A percentile compares a stretch with the other conserved stretches of the same genome.
Conservation (phyloP, 257 asterid genomes). For the Coffea canephora region DNA sequence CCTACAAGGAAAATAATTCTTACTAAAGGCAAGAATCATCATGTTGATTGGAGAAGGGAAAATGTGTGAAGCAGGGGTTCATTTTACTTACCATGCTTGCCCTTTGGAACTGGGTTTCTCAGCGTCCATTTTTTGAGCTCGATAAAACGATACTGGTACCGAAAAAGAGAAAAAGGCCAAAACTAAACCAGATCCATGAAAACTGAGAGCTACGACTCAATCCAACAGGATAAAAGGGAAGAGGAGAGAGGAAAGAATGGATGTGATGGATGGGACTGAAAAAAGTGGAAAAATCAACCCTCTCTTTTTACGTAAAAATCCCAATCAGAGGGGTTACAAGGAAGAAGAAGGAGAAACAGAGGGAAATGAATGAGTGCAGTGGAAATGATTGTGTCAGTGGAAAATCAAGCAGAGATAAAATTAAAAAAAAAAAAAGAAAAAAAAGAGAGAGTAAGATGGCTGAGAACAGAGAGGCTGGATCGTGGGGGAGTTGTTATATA, state of each 20-base stretch:
- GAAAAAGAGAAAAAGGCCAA: background rate
- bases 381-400: constrained; percentile 20
- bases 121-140: constrained; percentile 47
- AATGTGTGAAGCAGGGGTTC: background rate
- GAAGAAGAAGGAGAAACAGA: background rate
- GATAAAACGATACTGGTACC: background rate
- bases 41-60: background rate
- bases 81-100: constrained; percentile 74
- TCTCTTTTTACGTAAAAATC: too few relatives aligned
- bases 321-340: background rate
- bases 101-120: constrained; percentile 75
- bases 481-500: constrained; percentile 26
- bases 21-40: too few relatives aligned
- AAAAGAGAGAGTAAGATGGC: background rate
- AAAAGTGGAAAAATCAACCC: background rate
- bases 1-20: constrained; percentile 41
- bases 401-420: constrained; percentile 14
- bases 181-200: constrained; percentile 44
- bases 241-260: background rate
- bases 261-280: constrained; percentile 5
- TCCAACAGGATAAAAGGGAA: background rate
- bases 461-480: background rate
- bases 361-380: too few relatives aligned
- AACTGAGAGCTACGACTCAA: background rate
- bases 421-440: background rate